Percentiles rank a stretch among this genome's conserved stretches.
phyloP scores from a whole-genome alignment of 129 eudicot species.

The Arctium lappa region DNA sequence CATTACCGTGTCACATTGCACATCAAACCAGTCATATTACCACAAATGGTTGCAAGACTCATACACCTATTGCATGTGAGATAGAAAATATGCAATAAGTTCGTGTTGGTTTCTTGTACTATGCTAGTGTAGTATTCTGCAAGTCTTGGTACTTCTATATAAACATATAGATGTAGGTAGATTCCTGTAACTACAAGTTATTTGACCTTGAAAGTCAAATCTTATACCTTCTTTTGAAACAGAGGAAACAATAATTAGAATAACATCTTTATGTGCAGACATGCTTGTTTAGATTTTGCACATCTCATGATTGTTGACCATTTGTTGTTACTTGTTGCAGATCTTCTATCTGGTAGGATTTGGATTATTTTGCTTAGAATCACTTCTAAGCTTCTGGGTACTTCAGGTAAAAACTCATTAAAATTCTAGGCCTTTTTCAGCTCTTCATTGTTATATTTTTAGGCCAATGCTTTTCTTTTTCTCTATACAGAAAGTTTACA shows the following conservation, averaged over 20 bases:
- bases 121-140: too few relatives aligned
- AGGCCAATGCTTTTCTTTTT: slow-evolving; percentile 8
- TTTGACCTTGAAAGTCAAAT: background rate
- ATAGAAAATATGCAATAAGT: background rate
- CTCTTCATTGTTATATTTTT: background rate
- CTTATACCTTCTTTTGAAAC: background rate
- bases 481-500: slow-evolving; percentile 77
- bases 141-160: too few relatives aligned
- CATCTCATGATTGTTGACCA: background rate
- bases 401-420: slow-evolving; percentile 70
- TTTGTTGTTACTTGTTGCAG: slow-evolving; percentile 38
- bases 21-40: background rate
- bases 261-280: background rate
- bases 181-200: background rate
- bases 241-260: background rate
- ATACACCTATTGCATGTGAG: background rate
- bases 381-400: slow-evolving; percentile 95
- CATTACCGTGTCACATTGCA: background rate
- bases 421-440: background rate
- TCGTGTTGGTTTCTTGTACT: too few relatives aligned
- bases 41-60: background rate
- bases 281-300: background rate
- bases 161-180: too few relatives aligned
- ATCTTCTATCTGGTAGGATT: slow-evolving; percentile 86
- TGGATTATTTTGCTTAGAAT: slow-evolving; percentile 78